phyloP scores from a whole-genome alignment of 116 monocot species.

The Zostera marina region DNA sequence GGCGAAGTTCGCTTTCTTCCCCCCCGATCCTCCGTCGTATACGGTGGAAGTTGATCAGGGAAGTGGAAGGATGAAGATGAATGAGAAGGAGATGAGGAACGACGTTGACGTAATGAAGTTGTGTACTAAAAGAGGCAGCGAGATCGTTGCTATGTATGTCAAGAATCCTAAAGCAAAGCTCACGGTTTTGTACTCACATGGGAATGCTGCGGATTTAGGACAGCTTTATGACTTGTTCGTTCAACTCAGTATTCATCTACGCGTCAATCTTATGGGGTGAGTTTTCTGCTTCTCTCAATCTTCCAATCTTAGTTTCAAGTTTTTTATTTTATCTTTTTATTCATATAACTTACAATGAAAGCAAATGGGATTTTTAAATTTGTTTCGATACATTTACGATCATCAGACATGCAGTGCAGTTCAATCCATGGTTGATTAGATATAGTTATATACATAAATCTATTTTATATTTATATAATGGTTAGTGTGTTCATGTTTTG shows the following conservation, averaged over 20 bases:
- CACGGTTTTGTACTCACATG: conserved; percentile 47
- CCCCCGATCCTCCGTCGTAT: conserved; percentile 46
- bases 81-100: conserved; percentile 13
- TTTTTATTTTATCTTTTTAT: neutral
- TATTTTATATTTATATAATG: too few species aligned
- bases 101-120: conserved; percentile 25
- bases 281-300: neutral
- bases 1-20: conserved; percentile 45
- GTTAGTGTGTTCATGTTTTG: too few species aligned
- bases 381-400: too few species aligned
- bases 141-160: conserved; percentile 30
- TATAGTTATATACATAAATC: too few species aligned
- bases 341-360: too few species aligned
- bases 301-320: neutral
- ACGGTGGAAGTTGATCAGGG: conserved; percentile 13
- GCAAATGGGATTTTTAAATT: too few species aligned
- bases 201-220: conserved; percentile 48
- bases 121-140: conserved; percentile 13
- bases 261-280: conserved; percentile 43
- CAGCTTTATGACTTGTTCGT: conserved; percentile 40
- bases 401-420: too few species aligned
- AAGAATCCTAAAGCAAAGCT: conserved; percentile 30
- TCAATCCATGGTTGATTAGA: too few species aligned
- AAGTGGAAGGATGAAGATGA: conserved; percentile 13
- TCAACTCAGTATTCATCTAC: conserved; percentile 35